Evolutionary conservation across 2,329 filamentous ascomycete genomes (phyloP), one percentile per base, ranked within the genome.

Genomic region (Zalaria sp.): DNA sequence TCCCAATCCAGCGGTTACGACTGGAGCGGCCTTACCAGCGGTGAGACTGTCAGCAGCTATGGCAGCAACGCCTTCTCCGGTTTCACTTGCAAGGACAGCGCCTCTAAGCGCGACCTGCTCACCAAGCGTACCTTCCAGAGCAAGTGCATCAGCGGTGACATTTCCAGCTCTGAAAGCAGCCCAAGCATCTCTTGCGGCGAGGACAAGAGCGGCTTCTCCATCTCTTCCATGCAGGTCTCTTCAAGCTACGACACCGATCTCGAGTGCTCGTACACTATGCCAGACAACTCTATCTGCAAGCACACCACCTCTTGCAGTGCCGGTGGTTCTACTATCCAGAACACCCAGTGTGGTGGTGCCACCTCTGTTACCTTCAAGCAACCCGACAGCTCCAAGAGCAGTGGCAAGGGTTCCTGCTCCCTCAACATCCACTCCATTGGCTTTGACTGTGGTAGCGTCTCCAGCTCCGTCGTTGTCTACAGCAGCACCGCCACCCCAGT

Each of bases 291-390:
- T 9, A 75, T 63, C 46, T 96, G 89, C 78, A 89, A 83, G 67
- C 82, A 93, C 54, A 77, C 75, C 47, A 68, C 74, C 49, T 57
- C 69, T 40, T 93, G 85, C 74, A 75, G 70, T 49, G 67, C 71
- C 42, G 66, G 71, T 10, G 84, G 84, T 54, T 79, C 77, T 44
- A 74, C 72, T 37, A 71, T 95, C 53, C 66, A 76, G 64, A 95
- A 95, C 74, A 76, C 69, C 46, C 86, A 95, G 72, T 96, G 89
- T 60, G 89, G 87, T 75, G 88, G 88, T 63, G 88, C 89, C 49
- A 85, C 73, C 58, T 79, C 77, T 44, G 86, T 95, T 47, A 78
- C 75, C 42, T 79, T 95, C 58, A 66, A 70, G 49, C 62, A 74
- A 44, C 75, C 80, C 57, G 65, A 74, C 48, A 60, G 71, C 41